Conservation (phyloP, 371 early-diverging fungal species). For the Smittium culicis region DNA sequence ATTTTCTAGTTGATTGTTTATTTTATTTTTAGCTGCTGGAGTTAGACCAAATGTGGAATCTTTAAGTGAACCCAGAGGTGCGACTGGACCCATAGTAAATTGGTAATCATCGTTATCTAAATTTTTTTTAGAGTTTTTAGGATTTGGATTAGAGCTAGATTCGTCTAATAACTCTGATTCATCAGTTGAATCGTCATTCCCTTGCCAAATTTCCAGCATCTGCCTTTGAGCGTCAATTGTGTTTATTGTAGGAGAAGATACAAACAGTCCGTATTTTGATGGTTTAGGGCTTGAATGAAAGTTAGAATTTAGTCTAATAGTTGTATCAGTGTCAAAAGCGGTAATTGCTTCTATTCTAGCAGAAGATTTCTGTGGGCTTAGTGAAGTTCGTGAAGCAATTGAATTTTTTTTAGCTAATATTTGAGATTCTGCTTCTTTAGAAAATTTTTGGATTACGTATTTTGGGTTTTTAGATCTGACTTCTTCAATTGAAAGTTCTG, state of each 20-base stretch:
- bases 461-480: slow-evolving; percentile 13
- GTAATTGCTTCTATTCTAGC: not conserved
- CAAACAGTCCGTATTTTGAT: not conserved
- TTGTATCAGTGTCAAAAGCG: not conserved
- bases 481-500: slow-evolving; percentile 36
- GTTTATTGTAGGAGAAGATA: slow-evolving; percentile 45
- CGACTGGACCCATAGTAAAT: slow-evolving; percentile 33
- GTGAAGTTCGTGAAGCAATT: not conserved
- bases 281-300: not conserved
- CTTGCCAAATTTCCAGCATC: slow-evolving; percentile 43
- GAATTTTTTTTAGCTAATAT: not conserved
- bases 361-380: not conserved
- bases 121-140: not conserved
- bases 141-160: not conserved
- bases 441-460: not conserved
- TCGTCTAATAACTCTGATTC: not conserved
- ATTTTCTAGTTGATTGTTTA: not conserved
- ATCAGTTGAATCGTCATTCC: not conserved
- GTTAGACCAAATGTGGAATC: slow-evolving; percentile 8
- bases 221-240: slow-evolving; percentile 46
- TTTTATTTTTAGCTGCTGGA: slow-evolving; percentile 3
- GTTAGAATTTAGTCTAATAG: not conserved
- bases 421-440: not conserved
- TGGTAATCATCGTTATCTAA: slow-evolving; percentile 26
- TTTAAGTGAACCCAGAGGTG: slow-evolving; percentile 13